Percentiles rank a stretch among this genome's conserved stretches.
phyloP scores from a whole-genome alignment of 805 yeast genomes.

The Saccharomycopsis guyanensis region DNA sequence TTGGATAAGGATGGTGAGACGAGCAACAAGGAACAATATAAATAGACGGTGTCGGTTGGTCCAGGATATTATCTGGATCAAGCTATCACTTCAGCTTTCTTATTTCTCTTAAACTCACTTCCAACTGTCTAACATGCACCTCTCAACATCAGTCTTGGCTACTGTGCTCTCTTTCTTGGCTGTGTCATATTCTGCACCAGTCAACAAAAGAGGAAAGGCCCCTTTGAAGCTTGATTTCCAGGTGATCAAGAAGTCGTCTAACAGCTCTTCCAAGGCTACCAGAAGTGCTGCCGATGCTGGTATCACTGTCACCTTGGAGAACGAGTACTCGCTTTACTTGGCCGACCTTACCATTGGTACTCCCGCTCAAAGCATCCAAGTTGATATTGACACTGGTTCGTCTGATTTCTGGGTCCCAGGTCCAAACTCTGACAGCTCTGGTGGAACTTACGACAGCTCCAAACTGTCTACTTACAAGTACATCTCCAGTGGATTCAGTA shows the following conservation, averaged over 20 bases:
- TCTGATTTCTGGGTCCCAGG: conserved; percentile 43
- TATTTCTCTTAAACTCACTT: too few species aligned
- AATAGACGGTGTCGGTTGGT: too few species aligned
- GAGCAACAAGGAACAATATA: too few species aligned
- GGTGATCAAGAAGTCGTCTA: background rate
- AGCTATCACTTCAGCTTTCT: too few species aligned
- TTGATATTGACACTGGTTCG: conserved; percentile 43
- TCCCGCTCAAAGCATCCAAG: conserved; percentile 35
- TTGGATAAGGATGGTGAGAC: too few species aligned
- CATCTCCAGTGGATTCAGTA: conserved; percentile 29
- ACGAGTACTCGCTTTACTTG: conserved; percentile 37
- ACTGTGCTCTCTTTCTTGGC: background rate
- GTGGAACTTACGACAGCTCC: conserved; percentile 23
- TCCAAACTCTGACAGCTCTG: conserved; percentile 7
- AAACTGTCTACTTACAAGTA: conserved; percentile 25
- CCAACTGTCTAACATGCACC: background rate
- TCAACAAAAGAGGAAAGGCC: background rate
- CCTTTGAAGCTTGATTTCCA: conserved; percentile 9
- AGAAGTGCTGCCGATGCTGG: conserved; percentile 7
- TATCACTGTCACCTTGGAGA: conserved; percentile 25
- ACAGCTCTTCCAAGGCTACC: too few species aligned
- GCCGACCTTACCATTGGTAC: conserved; percentile 37
- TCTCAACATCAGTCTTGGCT: background rate
- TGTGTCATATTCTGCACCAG: background rate
- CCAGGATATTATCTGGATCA: too few species aligned